These are phyloP conservation scores for Cardamine occulta DNA, from an alignment of 345 rosid genomes.

Conservation along the genomic window DNA sequence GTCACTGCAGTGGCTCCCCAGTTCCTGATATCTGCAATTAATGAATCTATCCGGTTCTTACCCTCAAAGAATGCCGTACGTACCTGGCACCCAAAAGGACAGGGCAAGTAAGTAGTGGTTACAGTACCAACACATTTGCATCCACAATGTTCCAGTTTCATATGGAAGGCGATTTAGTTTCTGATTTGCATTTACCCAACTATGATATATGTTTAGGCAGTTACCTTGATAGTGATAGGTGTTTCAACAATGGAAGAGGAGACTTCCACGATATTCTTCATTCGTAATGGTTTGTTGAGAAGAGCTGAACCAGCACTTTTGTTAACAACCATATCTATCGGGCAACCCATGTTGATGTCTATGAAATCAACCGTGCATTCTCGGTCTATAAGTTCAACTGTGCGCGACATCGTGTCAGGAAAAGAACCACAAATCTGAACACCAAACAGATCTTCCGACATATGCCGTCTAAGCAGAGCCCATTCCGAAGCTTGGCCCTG, in stretches of 20 bases:
- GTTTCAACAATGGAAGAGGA: conserved; percentile 74
- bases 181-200: background rate
- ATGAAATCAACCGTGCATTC: conserved; percentile 86
- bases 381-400: conserved; percentile 81
- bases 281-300: conserved; percentile 76
- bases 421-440: conserved; percentile 89
- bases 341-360: conserved; percentile 98
- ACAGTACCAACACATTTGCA: conserved; percentile 8
- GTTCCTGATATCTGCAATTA: conserved; percentile 68
- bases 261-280: conserved; percentile 74
- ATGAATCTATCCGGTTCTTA: conserved; percentile 73
- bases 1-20: conserved; percentile 94
- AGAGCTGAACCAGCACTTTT: conserved; percentile 97
- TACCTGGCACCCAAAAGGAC: conserved; percentile 57
- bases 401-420: conserved; percentile 72
- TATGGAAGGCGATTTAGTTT: background rate
- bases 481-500: conserved; percentile 99
- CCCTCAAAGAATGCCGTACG: conserved; percentile 85
- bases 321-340: conserved; percentile 85
- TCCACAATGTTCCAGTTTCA: conserved; percentile 13
- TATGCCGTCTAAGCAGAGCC: conserved; percentile 91
- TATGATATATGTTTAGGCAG: conserved; percentile 12
- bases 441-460: conserved; percentile 92
- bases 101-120: conserved; percentile 6
- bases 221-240: conserved; percentile 89